Evolutionary conservation across 192 early-diverging fungal genomes (phyloP), one percentile per base, ranked within the genome.

Genomic region (Rhizophagus sp.): DNA sequence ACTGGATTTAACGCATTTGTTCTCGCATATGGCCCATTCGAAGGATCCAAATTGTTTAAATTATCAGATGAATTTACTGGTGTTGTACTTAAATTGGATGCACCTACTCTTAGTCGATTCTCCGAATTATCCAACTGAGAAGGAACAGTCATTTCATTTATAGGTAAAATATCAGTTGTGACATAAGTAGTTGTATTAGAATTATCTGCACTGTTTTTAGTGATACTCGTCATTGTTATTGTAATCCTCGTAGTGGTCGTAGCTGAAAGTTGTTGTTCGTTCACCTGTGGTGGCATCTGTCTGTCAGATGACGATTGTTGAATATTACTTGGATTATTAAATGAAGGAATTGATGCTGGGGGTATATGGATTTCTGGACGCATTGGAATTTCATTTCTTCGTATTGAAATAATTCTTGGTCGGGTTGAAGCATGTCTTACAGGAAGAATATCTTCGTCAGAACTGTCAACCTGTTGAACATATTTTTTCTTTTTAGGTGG

Each of bases 141-240:
- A 25, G 22, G n/a, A 64, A 24, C n/a, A 25, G 8, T 64, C 63
- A 24, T 27, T 64, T 12, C 44, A 47, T 47, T 47, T 47, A 47
- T 47, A 12, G 65, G 65, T 34, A 33, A 25, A 17, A 66, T 66
- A 5, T 66, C 65, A 34, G 65, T 66, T 33, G 65, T 66, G n/a
- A 66, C 65, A 66, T 66, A 66, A 34, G 65, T 66, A 33, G 65
- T 66, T 33, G 65, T 66, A 33, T 66, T 66, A 33, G 65, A 66
- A 66, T 33, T 27, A 17, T 33, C 27, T 5, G 9, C 4, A 66
- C 4, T 33, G 15, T 33, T 66, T 33, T 27, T 66, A 22, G 65
- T 66, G 65, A 66, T 33, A 33, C 65, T 66, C 12, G 65, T 66
- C 65, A 66, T 66, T 6, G 65, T 66, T 13, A 66, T 66, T 17